A percentile compares a stretch with the other conserved stretches of the same genome.
Conservation (phyloP, 1,284 basidiomycete genomes). For the Ustilago lituana region DNA sequence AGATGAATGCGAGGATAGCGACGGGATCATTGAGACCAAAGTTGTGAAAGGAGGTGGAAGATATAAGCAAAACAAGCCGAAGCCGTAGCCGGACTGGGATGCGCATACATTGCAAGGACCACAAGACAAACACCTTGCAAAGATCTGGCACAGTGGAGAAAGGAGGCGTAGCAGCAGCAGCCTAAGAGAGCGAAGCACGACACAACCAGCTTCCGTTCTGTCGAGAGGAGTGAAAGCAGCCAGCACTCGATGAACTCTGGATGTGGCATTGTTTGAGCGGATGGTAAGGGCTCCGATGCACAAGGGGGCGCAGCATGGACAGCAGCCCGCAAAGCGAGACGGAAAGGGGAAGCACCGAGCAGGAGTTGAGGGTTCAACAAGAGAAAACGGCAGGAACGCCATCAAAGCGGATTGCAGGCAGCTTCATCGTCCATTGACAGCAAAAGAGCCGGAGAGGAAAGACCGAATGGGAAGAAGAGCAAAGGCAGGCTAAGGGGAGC, state of each 20-base stretch:
- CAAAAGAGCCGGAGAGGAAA: too few relatives aligned
- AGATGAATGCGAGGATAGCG: conserved; percentile 1
- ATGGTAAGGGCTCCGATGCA: conserved; percentile 9
- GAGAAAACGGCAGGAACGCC: background rate
- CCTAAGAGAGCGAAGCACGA: background rate
- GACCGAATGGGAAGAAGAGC: background rate
- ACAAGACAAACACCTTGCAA: conserved; percentile 28
- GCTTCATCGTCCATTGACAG: too few relatives aligned
- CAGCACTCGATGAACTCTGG: background rate
- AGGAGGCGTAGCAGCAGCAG: background rate
- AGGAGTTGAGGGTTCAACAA: background rate
- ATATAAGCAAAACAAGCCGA: conserved; percentile 17
- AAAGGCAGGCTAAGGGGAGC: background rate
- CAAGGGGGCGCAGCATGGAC: conserved; percentile 1
- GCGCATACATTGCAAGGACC: too few relatives aligned
- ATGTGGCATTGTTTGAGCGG: conserved; percentile 4
- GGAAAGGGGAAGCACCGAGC: background rate
- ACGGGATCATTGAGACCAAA: conserved; percentile 3
- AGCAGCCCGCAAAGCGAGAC: background rate
- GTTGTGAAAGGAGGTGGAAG: conserved; percentile 1
- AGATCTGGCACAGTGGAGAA: conserved; percentile 24
- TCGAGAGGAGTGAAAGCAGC: background rate
- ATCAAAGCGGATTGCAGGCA: too few relatives aligned
- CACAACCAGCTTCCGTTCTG: background rate
- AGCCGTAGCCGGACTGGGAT: background rate